phyloP scores from a whole-genome alignment of 1,284 basidiomycete species.

The Puccinia hordei region DNA sequence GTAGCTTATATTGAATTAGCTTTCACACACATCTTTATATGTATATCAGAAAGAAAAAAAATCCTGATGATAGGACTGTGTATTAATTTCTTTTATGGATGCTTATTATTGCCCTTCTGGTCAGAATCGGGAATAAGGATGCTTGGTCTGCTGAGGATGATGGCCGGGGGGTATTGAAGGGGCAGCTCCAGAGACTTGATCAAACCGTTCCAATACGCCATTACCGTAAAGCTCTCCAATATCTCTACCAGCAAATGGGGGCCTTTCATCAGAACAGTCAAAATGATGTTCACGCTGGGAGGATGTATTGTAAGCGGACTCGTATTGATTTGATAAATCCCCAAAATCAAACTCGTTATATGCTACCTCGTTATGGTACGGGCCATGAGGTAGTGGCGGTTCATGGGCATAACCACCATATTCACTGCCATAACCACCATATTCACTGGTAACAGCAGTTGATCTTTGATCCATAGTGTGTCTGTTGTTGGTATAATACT shows the following conservation, averaged over 20 bases:
- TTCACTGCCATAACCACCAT: constrained; percentile 14
- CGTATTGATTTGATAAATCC: not conserved
- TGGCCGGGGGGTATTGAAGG: not conserved
- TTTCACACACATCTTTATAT: not conserved
- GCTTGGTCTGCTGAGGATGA: not conserved
- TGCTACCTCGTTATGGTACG: not conserved
- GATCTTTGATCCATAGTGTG: not conserved
- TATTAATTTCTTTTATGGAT: not conserved
- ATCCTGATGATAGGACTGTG: not conserved
- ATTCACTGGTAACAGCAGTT: not conserved
- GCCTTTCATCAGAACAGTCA: not conserved
- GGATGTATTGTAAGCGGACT: not conserved
- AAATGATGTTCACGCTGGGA: not conserved
- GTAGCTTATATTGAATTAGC: not conserved
- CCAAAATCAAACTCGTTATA: constrained; percentile 2
- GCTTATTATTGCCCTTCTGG: not conserved
- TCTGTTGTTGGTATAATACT: constrained; percentile 30
- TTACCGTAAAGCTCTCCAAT: constrained; percentile 6
- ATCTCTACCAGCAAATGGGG: not conserved
- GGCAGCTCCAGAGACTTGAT: constrained; percentile 3
- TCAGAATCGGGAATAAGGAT: constrained; percentile 5
- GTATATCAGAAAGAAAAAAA: not conserved
- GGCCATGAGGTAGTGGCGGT: not conserved
- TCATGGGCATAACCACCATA: constrained; percentile 25
- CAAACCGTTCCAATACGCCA: not conserved